Evolutionary conservation across 2,329 filamentous ascomycete species (phyloP).

Genomic region (Fusarium liriodendri): DNA sequence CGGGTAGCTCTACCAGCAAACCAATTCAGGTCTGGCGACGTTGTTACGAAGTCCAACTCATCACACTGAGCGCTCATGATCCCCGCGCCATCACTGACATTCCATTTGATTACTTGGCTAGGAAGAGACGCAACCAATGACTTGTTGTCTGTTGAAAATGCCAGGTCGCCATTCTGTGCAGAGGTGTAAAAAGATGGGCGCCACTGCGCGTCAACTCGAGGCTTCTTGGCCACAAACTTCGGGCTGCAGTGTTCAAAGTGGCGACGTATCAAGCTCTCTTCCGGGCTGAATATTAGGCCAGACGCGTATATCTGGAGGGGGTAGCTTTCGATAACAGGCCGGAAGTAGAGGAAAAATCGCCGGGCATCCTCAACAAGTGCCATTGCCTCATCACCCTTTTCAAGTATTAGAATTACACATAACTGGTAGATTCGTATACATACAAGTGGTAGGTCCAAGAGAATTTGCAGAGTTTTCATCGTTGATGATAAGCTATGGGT

Average conservation of each 20-base stretch:
- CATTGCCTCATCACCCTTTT: background rate
- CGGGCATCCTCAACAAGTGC: background rate
- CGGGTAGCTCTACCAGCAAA: background rate
- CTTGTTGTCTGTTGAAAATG: background rate
- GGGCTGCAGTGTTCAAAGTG: background rate
- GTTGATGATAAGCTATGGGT: rapidly evolving
- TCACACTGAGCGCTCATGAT: too few relatives aligned
- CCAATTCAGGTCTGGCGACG: background rate
- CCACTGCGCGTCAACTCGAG: background rate
- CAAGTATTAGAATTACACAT: background rate
- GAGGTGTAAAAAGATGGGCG: too few relatives aligned
- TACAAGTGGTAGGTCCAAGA: background rate
- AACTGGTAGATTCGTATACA: too few relatives aligned
- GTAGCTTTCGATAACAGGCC: rapidly evolving
- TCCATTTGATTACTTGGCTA: too few relatives aligned
- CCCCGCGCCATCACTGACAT: too few relatives aligned
- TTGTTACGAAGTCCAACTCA: too few relatives aligned
- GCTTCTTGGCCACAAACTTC: background rate
- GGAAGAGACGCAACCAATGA: too few relatives aligned
- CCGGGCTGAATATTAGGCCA: background rate
- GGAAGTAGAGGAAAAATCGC: rapidly evolving
- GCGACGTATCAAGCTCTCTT: background rate
- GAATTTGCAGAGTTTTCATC: background rate
- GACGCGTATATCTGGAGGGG: background rate
- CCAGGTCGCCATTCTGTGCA: too few relatives aligned